Percentiles rank a stretch among this genome's conserved stretches.
Conservation (phyloP, 345 rosid genomes). For the Angophora floribunda region DNA sequence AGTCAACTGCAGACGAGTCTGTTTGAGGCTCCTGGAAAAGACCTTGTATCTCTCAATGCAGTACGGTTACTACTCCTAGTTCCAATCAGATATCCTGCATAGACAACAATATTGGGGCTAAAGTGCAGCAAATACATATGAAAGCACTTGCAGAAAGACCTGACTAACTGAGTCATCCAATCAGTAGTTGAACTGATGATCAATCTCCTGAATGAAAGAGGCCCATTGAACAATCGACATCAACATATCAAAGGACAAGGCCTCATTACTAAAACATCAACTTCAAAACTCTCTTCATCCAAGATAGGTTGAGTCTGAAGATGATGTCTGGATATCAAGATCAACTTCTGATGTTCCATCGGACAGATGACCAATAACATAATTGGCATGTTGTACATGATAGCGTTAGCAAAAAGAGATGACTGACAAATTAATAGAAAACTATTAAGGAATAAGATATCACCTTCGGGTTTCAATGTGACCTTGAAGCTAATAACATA, state of each 20-base stretch:
- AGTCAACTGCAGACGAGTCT: background rate
- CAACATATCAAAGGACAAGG: conserved; percentile 20
- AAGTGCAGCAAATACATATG: background rate
- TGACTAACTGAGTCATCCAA: conserved; percentile 29
- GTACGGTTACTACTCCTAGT: conserved; percentile 38
- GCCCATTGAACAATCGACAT: conserved; percentile 28
- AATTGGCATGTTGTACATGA: background rate
- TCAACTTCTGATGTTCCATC: conserved; percentile 10
- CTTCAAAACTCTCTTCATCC: conserved; percentile 9
- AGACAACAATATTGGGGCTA: conserved; percentile 19
- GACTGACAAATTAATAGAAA: background rate
- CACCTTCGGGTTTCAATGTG: conserved; percentile 22
- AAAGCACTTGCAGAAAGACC: conserved; percentile 7
- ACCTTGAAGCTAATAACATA: conserved; percentile 40
- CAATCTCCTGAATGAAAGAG: conserved; percentile 16
- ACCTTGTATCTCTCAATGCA: conserved; percentile 38
- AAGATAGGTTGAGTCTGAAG: conserved; percentile 11
- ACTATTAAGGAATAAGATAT: conserved; percentile 8
- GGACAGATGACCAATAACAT: conserved; percentile 4
- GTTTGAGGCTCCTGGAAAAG: conserved; percentile 19
- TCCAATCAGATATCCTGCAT: conserved; percentile 36
- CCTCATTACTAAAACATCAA: conserved; percentile 6
- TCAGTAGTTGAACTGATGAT: conserved; percentile 26
- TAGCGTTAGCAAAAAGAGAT: background rate
- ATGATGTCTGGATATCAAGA: conserved; percentile 10